Evolutionary conservation across 495 filamentous ascomycete species (phyloP).

Genomic region (Pyronema omphalodes): DNA sequence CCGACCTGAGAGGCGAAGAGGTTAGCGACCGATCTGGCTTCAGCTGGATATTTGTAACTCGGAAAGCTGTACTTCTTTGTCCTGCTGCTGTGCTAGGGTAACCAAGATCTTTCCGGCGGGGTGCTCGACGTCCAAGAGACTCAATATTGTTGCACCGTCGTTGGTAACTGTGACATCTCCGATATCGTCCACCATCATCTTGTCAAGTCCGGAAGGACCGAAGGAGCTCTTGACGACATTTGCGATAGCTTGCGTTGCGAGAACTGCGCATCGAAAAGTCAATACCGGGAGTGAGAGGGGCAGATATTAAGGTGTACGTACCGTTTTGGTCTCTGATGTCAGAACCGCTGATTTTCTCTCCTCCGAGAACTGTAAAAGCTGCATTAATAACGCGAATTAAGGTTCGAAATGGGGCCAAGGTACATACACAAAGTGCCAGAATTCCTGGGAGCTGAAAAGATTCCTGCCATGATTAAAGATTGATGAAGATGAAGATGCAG

Average conservation of each 20-base stretch:
- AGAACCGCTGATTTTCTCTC: slow-evolving; percentile 81
- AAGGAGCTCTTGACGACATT: slow-evolving; percentile 99
- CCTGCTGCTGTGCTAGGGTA: slow-evolving; percentile 92
- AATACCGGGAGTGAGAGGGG: slow-evolving; percentile 12
- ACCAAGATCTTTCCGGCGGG: slow-evolving; percentile 97
- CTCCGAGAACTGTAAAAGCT: slow-evolving; percentile 52
- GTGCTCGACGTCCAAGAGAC: slow-evolving; percentile 88
- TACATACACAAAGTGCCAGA: slow-evolving; percentile 62
- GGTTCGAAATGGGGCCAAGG: slow-evolving; percentile 4
- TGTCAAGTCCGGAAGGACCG: slow-evolving; percentile 88
- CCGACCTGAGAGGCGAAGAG: slow-evolving; percentile 40
- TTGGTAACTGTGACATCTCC: slow-evolving; percentile 99
- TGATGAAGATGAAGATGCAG: neutral
- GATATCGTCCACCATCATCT: slow-evolving; percentile 99
- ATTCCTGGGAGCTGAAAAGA: slow-evolving; percentile 79
- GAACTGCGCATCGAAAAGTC: slow-evolving; percentile 37
- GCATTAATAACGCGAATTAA: neutral
- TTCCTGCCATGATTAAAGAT: slow-evolving; percentile 48
- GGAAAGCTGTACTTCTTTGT: slow-evolving; percentile 53
- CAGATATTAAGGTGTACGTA: slow-evolving; percentile 28
- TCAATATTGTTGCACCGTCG: slow-evolving; percentile 92
- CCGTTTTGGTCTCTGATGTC: slow-evolving; percentile 96
- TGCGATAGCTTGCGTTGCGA: slow-evolving; percentile 88
- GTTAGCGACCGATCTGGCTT: neutral
- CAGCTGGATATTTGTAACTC: neutral